A percentile compares a stretch with the other conserved stretches of the same genome.
Evolutionary conservation across 2,329 filamentous ascomycete genomes (phyloP).

Genomic region (Fusarium euwallaceae): DNA sequence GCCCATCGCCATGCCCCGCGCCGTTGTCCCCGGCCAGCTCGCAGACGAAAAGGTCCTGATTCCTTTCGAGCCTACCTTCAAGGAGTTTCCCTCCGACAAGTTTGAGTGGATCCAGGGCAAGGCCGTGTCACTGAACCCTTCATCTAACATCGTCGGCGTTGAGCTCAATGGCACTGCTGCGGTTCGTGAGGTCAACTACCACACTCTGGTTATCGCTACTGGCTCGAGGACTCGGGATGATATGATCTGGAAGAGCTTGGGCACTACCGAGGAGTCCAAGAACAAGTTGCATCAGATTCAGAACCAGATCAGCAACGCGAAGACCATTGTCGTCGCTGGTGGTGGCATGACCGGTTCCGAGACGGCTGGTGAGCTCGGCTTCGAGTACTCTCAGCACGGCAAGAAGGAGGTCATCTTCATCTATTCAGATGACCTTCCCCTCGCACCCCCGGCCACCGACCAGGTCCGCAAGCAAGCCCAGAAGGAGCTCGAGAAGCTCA

Average conservation of each 20-base stretch:
- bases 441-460: conserved; percentile 50
- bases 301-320: conserved; percentile 56
- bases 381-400: conserved; percentile 58
- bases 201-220: conserved; percentile 68
- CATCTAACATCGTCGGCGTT: conserved; percentile 58
- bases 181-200: conserved; percentile 59
- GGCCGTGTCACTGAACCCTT: conserved; percentile 59
- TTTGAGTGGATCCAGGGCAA: conserved; percentile 67
- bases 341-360: conserved; percentile 66
- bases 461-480: conserved; percentile 56
- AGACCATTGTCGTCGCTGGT: conserved; percentile 65
- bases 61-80: conserved; percentile 59
- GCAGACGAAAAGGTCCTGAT: conserved; percentile 55
- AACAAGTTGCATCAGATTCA: conserved; percentile 54
- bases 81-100: conserved; percentile 58
- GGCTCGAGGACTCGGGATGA: conserved; percentile 59
- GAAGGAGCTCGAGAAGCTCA: conserved; percentile 58
- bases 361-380: conserved; percentile 64
- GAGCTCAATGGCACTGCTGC: conserved; percentile 49
- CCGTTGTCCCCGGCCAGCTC: conserved; percentile 61
- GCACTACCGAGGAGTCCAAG: conserved; percentile 58
- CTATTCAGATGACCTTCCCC: conserved; percentile 55
- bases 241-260: conserved; percentile 65
- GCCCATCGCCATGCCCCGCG: conserved; percentile 62
- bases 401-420: conserved; percentile 63